A percentile compares a stretch with the other conserved stretches of the same genome.
phyloP scores from a whole-genome alignment of 75 land plant genomes.

The Chamaecyparis obtusa region DNA sequence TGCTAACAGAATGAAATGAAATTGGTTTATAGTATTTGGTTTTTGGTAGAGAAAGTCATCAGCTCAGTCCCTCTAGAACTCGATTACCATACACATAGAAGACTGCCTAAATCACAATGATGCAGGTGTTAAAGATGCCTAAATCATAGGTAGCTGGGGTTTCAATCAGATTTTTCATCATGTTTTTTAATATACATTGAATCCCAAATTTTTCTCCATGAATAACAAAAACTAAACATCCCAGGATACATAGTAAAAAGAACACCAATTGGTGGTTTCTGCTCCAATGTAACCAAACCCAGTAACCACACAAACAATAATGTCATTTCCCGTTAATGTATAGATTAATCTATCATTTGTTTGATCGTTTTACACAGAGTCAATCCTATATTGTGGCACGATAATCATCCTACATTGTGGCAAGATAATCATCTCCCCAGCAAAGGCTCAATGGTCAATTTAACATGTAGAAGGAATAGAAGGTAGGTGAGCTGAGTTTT shows the following conservation, averaged over 20 bases:
- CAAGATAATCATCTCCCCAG: too few relatives aligned
- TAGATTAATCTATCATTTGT: too few relatives aligned
- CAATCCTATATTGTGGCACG: too few relatives aligned
- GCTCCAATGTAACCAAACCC: conserved; percentile 66
- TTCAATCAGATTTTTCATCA: background rate
- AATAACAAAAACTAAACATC: conserved; percentile 12
- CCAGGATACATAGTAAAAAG: too few relatives aligned
- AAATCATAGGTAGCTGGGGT: background rate
- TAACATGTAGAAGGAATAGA: too few relatives aligned
- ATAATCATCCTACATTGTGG: too few relatives aligned
- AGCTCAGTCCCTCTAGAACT: background rate
- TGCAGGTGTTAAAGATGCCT: background rate
- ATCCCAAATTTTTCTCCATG: background rate
- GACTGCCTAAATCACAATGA: background rate
- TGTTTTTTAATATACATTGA: background rate
- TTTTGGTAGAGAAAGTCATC: background rate
- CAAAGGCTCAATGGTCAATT: too few relatives aligned
- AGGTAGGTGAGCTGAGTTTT: too few relatives aligned
- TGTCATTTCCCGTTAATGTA: too few relatives aligned
- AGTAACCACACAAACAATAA: conserved; percentile 41
- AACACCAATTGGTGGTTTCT: conserved; percentile 57
- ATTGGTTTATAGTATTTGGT: background rate
- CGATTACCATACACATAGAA: background rate
- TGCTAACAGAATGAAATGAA: background rate
- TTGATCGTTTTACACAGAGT: too few relatives aligned